A percentile compares a stretch with the other conserved stretches of the same genome.
phyloP scores from a whole-genome alignment of 2,329 filamentous ascomycete species.

The Aspergillus awamori region DNA sequence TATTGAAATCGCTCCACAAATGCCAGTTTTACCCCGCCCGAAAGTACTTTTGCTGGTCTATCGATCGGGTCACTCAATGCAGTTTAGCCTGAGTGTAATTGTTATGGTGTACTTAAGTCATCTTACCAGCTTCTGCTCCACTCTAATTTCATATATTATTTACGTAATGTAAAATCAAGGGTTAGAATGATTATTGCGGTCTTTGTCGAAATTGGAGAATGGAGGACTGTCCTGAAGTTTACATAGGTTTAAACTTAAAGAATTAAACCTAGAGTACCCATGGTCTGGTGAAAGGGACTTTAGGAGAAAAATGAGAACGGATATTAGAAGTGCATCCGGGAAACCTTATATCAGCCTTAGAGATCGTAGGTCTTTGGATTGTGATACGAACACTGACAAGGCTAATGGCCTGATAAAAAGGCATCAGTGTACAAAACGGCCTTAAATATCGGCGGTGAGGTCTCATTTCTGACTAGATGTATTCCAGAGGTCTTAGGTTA shows the following conservation, averaged over 20 bases:
- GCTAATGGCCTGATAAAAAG: no score
- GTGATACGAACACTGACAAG: no score
- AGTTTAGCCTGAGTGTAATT: neutral
- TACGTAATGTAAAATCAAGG: neutral
- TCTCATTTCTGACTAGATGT: no score
- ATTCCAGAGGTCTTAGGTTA: no score
- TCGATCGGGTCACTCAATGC: neutral
- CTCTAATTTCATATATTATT: no score
- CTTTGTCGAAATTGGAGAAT: neutral
- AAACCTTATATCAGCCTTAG: neutral
- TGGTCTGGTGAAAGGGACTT: neutral
- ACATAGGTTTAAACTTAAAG: neutral
- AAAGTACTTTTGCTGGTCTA: neutral
- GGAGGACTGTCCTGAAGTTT: neutral
- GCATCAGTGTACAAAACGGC: no score
- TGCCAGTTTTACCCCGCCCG: slow-evolving; percentile 6
- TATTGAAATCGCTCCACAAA: slow-evolving; percentile 2
- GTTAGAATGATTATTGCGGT: neutral
- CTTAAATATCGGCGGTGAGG: no score
- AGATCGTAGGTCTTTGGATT: neutral
- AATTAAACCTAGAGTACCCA: neutral
- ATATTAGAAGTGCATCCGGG: neutral
- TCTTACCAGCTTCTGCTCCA: no score
- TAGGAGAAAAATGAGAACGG: neutral
- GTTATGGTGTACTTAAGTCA: no score